A percentile compares a stretch with the other conserved stretches of the same genome.
These are phyloP conservation scores for Blastobotrys arbuscula DNA, from an alignment of 1,139 yeast genomes.

Conservation along the genomic window DNA sequence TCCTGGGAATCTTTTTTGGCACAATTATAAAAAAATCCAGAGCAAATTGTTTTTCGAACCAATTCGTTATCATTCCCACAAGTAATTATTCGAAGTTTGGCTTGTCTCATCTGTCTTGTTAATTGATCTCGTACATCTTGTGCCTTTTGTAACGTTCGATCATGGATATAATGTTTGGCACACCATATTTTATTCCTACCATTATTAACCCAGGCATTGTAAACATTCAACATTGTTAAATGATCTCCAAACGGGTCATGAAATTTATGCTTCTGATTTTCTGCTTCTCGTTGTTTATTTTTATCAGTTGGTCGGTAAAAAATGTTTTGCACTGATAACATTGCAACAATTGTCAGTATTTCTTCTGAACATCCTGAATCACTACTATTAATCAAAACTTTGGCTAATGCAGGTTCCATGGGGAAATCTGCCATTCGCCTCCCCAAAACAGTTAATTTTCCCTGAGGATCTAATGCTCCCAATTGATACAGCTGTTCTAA, in stretches of 20 bases:
- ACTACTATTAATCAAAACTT: constrained; percentile 69
- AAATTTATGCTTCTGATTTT: constrained; percentile 66
- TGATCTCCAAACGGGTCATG: constrained; percentile 84
- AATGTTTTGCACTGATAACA: constrained; percentile 83
- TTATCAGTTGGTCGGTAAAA: constrained; percentile 82
- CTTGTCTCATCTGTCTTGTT: constrained; percentile 53
- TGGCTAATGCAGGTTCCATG: constrained; percentile 88
- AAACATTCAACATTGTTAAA: constrained; percentile 75
- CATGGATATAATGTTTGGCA: constrained; percentile 72
- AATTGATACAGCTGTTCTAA: constrained; percentile 77
- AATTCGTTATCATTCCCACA: constrained; percentile 49
- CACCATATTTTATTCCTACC: constrained; percentile 73
- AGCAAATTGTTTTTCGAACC: constrained; percentile 67
- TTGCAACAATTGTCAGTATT: constrained; percentile 76
- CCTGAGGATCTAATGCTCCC: constrained; percentile 77
- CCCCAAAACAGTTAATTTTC: constrained; percentile 69
- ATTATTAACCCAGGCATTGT: constrained; percentile 65
- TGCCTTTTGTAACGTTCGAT: constrained; percentile 69
- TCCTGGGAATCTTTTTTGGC: constrained; percentile 75
- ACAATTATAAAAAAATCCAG: constrained; percentile 83
- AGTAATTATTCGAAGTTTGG: constrained; percentile 46
- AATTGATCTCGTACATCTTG: constrained; percentile 75
- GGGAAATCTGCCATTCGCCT: constrained; percentile 88
- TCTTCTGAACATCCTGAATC: constrained; percentile 78
- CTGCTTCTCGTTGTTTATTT: constrained; percentile 58